Percentiles rank a stretch among this genome's conserved stretches.
phyloP scores from a whole-genome alignment of 2,329 filamentous ascomycete species.

The Venturia pyrina region DNA sequence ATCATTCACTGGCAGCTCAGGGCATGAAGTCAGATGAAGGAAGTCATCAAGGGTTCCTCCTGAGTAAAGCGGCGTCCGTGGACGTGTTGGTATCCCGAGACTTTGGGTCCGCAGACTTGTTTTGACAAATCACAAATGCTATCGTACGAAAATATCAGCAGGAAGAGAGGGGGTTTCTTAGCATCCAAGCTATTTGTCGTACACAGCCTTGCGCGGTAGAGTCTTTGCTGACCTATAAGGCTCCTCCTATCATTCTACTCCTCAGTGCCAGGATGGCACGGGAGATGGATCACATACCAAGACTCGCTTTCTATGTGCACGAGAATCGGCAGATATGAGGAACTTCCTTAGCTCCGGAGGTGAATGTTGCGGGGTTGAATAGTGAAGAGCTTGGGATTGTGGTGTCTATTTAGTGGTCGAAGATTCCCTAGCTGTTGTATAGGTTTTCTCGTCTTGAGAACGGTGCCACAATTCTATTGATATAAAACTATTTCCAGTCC shows the following conservation, averaged over 20 bases:
- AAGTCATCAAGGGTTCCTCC: background rate
- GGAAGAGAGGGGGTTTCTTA: background rate
- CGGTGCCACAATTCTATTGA: background rate
- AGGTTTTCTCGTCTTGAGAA: background rate
- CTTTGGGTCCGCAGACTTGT: background rate
- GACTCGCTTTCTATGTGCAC: background rate
- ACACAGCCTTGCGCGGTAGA: background rate
- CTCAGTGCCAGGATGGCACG: background rate
- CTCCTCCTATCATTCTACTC: background rate
- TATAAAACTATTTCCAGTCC: background rate
- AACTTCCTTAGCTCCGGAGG: constrained; percentile 13
- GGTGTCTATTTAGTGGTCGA: background rate
- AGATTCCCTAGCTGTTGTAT: background rate
- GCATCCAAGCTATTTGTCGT: background rate
- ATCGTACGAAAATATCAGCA: background rate
- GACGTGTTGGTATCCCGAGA: background rate
- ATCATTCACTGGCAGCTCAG: background rate
- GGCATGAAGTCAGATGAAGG: background rate
- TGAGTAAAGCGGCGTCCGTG: background rate
- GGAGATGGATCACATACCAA: background rate
- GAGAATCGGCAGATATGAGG: constrained; percentile 10
- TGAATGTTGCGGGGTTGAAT: constrained; percentile 12
- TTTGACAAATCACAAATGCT: background rate
- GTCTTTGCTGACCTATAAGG: background rate
- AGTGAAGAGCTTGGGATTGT: constrained; percentile 6